Evolutionary conservation across 257 asterid species (phyloP), one percentile per base, ranked within the genome.

Genomic region (Plantago major): DNA sequence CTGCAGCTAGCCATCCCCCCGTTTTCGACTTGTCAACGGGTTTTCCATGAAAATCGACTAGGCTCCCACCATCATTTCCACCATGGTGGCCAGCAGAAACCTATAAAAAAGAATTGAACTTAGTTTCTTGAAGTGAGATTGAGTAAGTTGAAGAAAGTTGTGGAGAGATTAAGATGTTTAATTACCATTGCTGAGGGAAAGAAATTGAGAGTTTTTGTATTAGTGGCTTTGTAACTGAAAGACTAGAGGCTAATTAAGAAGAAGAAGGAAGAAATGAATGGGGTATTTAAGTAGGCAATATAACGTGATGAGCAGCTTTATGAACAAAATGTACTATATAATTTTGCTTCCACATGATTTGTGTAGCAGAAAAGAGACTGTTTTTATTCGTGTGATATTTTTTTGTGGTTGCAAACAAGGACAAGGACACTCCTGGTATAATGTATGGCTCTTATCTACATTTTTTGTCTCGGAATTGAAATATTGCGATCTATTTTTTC

Each of bases 1-100:
- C 97, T 0, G 97, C 95, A 0, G 87, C 95, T 0, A 89, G 79
- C 95, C 95, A 89, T 53, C 97, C 95, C 1, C 97, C 97, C 59
- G 90, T 87, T 65, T 56, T 73, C 7, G 95, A 81, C 53, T 71
- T 84, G 40, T 89, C 97, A 10, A 81, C 84, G 42, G 88, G 94
- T 1, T 82, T 82, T 38, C 97, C 95, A 1, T 73, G 80, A 68
- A 65, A 84, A 79, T 89, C 94, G 40, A 87, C 91, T 54, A 76
- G 38, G 46, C 9, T 51, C 18, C 76, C 93, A 6, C 62, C 76
- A 44, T 76, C 76, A 65, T 67, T 71, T 46, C 50, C 70, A 15
- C 61, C 90, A 58, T 77, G 77, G 66, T 55, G 67, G 49, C 76
- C 80, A 58, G 73, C 77, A 76, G 76, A 62, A 75, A 82, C 96